Evolutionary conservation across 768 basidiomycete genomes (phyloP).

Genomic region (Psilocybe subaeruginosa): DNA sequence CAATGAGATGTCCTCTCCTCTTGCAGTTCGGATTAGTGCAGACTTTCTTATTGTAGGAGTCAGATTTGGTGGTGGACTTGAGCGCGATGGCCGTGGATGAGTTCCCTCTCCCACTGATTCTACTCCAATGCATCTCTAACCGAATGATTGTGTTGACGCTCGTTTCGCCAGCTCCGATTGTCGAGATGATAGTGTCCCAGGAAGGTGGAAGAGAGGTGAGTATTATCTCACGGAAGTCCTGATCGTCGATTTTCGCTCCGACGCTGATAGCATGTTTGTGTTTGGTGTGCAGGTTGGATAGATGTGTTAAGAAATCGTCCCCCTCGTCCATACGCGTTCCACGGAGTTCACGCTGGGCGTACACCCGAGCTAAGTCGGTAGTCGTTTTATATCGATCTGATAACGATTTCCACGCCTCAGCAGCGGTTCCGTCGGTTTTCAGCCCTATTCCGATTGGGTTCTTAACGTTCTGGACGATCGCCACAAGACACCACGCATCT

Average conservation of each 20-base stretch:
- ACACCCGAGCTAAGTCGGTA: constrained; percentile 11
- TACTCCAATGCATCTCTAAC: constrained; percentile 10
- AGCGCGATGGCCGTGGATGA: neutral
- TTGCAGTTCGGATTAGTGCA: constrained; percentile 26
- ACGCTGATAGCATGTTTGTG: constrained; percentile 16
- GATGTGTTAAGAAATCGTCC: constrained; percentile 15
- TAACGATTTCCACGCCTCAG: constrained; percentile 24
- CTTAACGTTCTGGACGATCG: neutral
- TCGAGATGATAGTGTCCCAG: constrained; percentile 22
- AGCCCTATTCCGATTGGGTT: constrained; percentile 1
- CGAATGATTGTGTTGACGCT: constrained; percentile 16
- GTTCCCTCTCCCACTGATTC: neutral
- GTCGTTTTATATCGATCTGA: constrained; percentile 10
- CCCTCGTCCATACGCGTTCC: constrained; percentile 9
- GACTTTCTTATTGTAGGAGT: neutral
- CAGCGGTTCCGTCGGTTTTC: constrained; percentile 21
- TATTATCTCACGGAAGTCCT: constrained; percentile 20
- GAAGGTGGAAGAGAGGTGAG: constrained; percentile 23
- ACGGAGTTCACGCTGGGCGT: constrained; percentile 2
- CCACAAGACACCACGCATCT: constrained; percentile 1
- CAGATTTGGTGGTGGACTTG: neutral
- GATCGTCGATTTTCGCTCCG: constrained; percentile 18
- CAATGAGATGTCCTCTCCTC: constrained; percentile 23
- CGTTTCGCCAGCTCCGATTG: constrained; percentile 9
- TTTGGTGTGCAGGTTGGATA: constrained; percentile 18